Conservation (phyloP, 306 rosid species). For the Trifolium fragiferum region DNA sequence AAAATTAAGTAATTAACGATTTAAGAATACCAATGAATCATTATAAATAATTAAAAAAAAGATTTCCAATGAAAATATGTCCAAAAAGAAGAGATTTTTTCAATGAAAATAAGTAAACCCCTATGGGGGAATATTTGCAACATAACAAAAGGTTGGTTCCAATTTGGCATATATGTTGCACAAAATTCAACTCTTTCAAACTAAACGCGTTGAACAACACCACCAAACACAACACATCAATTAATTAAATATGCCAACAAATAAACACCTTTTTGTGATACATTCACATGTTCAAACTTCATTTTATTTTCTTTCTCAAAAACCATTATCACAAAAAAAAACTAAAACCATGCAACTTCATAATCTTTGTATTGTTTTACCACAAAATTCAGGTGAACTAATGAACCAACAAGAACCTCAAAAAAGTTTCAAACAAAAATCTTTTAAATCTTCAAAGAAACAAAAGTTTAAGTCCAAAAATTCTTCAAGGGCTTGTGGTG, state of each 20-base stretch:
- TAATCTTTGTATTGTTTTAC: constrained; percentile 63
- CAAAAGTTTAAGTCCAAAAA: constrained; percentile 31
- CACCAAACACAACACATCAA: constrained; percentile 20
- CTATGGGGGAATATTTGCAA: constrained; percentile 16
- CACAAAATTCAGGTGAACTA: constrained; percentile 60
- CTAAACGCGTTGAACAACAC: constrained; percentile 61
- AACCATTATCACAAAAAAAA: constrained; percentile 14
- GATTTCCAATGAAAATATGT: background rate
- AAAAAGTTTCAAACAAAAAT: constrained; percentile 37
- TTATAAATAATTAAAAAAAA: background rate
- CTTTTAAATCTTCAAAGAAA: constrained; percentile 39
- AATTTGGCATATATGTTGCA: constrained; percentile 42
- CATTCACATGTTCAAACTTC: constrained; percentile 9
- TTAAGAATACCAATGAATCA: background rate
- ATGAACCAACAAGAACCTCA: constrained; percentile 37
- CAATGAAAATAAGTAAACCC: background rate
- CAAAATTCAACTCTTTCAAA: constrained; percentile 60
- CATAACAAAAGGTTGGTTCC: constrained; percentile 49
- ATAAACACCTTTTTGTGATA: constrained; percentile 35
- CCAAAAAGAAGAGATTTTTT: background rate
- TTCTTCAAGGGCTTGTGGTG: constrained; percentile 54
- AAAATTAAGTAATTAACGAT: too few relatives aligned
- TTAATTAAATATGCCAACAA: background rate
- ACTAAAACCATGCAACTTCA: constrained; percentile 54
- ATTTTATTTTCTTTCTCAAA: background rate